Evolutionary conservation across 2,329 filamentous ascomycete genomes (phyloP).

Genomic region (Cladobotryum protrusum): DNA sequence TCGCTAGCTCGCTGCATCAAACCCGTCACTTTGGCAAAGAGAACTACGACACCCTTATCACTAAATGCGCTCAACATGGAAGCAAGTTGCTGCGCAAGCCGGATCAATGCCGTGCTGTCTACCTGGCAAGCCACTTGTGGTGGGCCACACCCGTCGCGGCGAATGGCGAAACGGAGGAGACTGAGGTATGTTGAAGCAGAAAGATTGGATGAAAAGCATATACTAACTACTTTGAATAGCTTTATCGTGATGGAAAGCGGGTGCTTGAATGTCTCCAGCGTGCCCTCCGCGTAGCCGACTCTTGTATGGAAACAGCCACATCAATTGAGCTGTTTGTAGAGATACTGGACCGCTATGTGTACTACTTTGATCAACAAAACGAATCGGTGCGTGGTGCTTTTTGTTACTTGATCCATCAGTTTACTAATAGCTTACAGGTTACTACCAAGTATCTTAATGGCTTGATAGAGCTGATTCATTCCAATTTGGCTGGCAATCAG

Average conservation of each 20-base stretch:
- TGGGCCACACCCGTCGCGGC: constrained; percentile 84
- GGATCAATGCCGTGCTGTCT: constrained; percentile 94
- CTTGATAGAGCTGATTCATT: constrained; percentile 95
- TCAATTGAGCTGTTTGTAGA: constrained; percentile 98
- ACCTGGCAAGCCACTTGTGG: constrained; percentile 94
- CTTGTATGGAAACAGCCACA: constrained; percentile 97
- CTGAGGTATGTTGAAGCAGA: constrained; percentile 52
- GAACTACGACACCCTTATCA: constrained; percentile 98
- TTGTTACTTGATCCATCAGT: background rate
- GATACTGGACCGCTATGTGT: constrained; percentile 96
- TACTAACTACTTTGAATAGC: constrained; percentile 42
- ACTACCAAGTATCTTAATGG: constrained; percentile 98
- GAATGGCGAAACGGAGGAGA: constrained; percentile 73
- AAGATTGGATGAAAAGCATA: background rate
- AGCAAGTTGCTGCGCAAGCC: constrained; percentile 97
- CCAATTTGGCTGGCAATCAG: constrained; percentile 81
- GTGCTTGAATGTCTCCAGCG: constrained; percentile 95
- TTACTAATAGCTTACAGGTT: constrained; percentile 41
- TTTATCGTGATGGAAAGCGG: constrained; percentile 95
- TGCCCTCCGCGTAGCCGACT: constrained; percentile 90
- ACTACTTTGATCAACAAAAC: constrained; percentile 99
- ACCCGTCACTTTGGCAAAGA: constrained; percentile 89
- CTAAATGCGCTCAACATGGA: constrained; percentile 92
- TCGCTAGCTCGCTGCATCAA: constrained; percentile 82
- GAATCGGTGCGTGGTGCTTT: constrained; percentile 61